These are phyloP conservation scores for Mucor lusitanicus DNA, from an alignment of 371 early-diverging fungal genomes.

Conservation along the genomic window DNA sequence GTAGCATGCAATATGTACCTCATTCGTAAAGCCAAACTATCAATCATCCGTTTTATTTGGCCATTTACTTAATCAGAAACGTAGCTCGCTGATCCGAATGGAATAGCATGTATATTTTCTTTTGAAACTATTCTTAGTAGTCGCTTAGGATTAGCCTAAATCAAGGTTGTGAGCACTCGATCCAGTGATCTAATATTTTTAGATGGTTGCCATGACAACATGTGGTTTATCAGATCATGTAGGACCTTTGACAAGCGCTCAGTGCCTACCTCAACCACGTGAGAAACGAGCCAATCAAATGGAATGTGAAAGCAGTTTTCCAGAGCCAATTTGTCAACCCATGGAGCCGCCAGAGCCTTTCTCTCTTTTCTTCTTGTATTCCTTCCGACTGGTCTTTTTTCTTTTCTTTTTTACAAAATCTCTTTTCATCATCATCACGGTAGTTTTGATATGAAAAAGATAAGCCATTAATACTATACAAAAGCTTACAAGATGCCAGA, in stretches of 20 bases:
- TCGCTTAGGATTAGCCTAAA: no score
- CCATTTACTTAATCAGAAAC: no score
- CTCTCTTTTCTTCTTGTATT: neutral
- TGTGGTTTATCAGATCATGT: neutral
- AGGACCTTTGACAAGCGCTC: neutral
- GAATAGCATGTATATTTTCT: no score
- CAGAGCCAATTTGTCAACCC: neutral
- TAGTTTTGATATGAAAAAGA: slow-evolving; percentile 1
- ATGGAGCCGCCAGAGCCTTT: neutral
- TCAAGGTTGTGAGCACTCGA: no score
- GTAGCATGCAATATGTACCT: no score
- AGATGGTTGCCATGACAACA: neutral
- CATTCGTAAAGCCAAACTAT: no score
- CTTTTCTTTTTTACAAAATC: neutral
- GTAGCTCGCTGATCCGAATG: no score
- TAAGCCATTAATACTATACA: neutral
- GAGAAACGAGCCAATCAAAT: neutral
- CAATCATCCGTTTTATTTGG: no score
- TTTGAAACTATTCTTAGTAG: no score
- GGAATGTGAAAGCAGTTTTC: neutral
- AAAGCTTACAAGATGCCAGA: slow-evolving; percentile 18
- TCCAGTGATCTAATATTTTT: no score
- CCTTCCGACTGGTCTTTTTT: neutral
- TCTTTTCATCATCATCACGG: neutral
- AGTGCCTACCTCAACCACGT: neutral